phyloP scores from a whole-genome alignment of 2,329 filamentous ascomycete species.

The Dactylellina parvicollis region DNA sequence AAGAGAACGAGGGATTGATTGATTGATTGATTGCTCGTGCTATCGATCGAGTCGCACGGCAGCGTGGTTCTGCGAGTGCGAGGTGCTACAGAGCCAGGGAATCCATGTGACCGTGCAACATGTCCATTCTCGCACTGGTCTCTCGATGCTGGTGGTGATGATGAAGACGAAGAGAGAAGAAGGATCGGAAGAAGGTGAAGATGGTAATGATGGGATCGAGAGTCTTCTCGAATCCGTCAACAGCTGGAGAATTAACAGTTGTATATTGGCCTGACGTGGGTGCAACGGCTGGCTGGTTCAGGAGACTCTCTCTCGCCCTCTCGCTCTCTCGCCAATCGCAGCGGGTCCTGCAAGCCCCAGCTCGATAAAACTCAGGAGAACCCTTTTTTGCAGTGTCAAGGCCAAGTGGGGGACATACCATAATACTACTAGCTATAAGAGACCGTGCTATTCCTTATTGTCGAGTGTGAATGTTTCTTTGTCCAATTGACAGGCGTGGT shows the following conservation, averaged over 20 bases:
- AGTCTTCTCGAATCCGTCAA: neutral
- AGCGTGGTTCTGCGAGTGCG: slow-evolving; percentile 27
- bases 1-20: too few species aligned
- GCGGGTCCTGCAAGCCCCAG: neutral
- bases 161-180: neutral
- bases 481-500: slow-evolving; percentile 27
- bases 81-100: slow-evolving; percentile 34
- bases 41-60: slow-evolving; percentile 32
- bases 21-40: too few species aligned
- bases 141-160: too few species aligned
- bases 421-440: slow-evolving; percentile 21
- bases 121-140: slow-evolving; percentile 28
- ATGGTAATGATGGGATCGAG: neutral
- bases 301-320: neutral
- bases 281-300: neutral
- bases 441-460: slow-evolving; percentile 3
- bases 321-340: neutral
- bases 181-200: neutral
- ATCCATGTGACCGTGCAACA: slow-evolving; percentile 39
- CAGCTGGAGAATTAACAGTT: slow-evolving; percentile 8
- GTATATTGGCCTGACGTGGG: too few species aligned
- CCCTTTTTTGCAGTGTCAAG: slow-evolving; percentile 10
- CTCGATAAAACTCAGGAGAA: slow-evolving; percentile 36
- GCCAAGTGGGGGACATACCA: neutral
- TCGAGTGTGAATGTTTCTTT: neutral